Evolutionary conservation across 768 basidiomycete species (phyloP).

Genomic region (Cyclocybe cylindracea): DNA sequence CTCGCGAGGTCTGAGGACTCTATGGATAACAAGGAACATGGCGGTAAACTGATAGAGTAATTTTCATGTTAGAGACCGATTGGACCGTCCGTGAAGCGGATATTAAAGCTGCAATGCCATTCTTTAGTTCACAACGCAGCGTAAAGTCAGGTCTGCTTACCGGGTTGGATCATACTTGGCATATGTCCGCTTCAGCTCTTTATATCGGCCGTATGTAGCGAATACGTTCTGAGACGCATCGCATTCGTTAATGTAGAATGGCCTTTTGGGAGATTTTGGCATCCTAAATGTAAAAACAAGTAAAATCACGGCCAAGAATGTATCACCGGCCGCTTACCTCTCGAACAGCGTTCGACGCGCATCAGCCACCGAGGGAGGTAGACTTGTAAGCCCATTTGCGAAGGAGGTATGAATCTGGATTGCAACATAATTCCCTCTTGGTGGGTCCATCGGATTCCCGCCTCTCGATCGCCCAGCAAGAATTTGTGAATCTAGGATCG

Average conservation of each 20-base stretch:
- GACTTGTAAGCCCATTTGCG: slow-evolving; percentile 13
- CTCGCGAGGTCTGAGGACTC: too few relatives aligned
- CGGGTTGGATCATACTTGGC: slow-evolving; percentile 45
- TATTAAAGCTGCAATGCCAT: slow-evolving; percentile 30
- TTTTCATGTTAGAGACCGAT: slow-evolving; percentile 28
- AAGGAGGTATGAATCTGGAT: slow-evolving; percentile 34
- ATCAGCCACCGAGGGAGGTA: slow-evolving; percentile 22
- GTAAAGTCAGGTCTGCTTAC: slow-evolving; percentile 19
- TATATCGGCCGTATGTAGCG: slow-evolving; percentile 38
- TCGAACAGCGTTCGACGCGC: slow-evolving; percentile 27
- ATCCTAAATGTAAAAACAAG: slow-evolving; percentile 24
- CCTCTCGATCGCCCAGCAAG: slow-evolving; percentile 31
- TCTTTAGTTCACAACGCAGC: not conserved
- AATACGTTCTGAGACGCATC: slow-evolving; percentile 39
- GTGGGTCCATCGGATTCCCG: slow-evolving; percentile 39
- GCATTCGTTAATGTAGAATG: slow-evolving; percentile 42
- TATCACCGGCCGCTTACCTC: slow-evolving; percentile 24
- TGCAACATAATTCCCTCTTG: slow-evolving; percentile 33
- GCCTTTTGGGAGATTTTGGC: slow-evolving; percentile 36
- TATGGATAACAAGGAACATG: not conserved
- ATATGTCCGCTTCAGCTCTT: slow-evolving; percentile 36
- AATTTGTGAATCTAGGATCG: slow-evolving; percentile 35
- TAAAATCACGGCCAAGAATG: not conserved
- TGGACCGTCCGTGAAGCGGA: slow-evolving; percentile 33
- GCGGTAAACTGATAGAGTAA: not conserved